phyloP scores from a whole-genome alignment of 192 early-diverging fungal species.

The Ramicandelaber brevisporus region DNA sequence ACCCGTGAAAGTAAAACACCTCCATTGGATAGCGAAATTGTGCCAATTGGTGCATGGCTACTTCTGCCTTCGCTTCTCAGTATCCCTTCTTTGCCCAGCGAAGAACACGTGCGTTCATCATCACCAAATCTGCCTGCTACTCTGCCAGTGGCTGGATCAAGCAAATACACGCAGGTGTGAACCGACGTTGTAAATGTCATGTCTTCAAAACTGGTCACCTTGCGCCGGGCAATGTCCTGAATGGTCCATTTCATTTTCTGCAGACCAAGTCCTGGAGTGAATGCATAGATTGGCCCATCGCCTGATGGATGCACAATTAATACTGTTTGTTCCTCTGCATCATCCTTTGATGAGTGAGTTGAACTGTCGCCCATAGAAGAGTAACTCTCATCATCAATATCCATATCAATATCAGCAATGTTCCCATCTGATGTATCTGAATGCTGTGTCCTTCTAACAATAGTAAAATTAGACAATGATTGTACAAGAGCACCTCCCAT shows the following conservation, averaged over 20 bases:
- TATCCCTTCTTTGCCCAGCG: slow-evolving; percentile 3
- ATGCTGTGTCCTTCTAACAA: slow-evolving; percentile 6
- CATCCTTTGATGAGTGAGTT: too few relatives aligned
- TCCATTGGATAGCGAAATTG: slow-evolving; percentile 1
- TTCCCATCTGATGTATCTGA: neutral
- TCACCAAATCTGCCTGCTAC: slow-evolving; percentile 29
- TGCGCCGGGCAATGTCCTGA: slow-evolving; percentile 40
- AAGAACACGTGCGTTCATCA: too few relatives aligned
- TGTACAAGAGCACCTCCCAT: slow-evolving; percentile 9
- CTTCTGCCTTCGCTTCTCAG: slow-evolving; percentile 10
- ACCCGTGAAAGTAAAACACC: neutral
- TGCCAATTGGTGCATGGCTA: slow-evolving; percentile 6
- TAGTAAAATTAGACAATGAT: slow-evolving; percentile 10
- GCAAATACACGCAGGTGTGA: too few relatives aligned
- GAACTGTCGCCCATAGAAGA: neutral
- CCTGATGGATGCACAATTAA: slow-evolving; percentile 18
- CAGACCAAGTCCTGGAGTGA: slow-evolving; percentile 9
- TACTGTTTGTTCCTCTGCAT: slow-evolving; percentile 4
- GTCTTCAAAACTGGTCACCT: slow-evolving; percentile 35
- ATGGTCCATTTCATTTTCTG: slow-evolving; percentile 40
- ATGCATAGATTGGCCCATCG: slow-evolving; percentile 15
- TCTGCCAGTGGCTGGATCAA: slow-evolving; percentile 32
- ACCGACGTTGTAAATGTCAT: too few relatives aligned
- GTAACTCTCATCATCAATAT: neutral
- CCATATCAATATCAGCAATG: neutral